Conservation (phyloP, 2,329 filamentous ascomycete species). For the Beauveria sp. region DNA sequence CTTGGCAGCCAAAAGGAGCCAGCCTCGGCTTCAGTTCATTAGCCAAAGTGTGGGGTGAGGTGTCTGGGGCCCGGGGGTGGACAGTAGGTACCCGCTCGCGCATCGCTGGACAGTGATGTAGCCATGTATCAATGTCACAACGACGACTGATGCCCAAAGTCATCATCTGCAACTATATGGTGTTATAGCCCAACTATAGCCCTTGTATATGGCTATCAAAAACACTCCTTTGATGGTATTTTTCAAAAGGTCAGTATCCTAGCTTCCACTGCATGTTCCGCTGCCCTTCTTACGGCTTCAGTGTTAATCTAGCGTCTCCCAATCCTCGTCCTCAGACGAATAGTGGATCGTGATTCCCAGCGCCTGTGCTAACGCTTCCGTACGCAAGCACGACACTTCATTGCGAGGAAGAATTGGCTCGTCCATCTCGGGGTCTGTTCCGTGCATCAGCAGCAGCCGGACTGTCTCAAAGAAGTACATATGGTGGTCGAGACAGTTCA, state of each 20-base stretch:
- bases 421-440: not conserved
- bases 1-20: not conserved
- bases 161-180: not conserved
- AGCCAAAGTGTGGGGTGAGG: slow-evolving; percentile 14
- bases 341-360: not conserved
- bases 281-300: no score
- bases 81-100: not conserved
- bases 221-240: no score
- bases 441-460: not conserved
- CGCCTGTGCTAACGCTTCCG: not conserved
- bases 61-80: not conserved
- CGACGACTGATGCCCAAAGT: not conserved
- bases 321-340: not conserved
- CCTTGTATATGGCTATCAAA: no score
- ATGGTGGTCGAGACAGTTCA: not conserved
- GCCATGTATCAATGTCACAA: not conserved
- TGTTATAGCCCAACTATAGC: no score
- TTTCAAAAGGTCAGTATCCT: no score
- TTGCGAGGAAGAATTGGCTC: not conserved
- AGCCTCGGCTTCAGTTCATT: slow-evolving; percentile 6
- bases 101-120: slow-evolving; percentile 11
- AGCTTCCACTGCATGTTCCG: no score
- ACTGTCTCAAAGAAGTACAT: not conserved
- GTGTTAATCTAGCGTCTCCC: not conserved
- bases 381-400: not conserved